A percentile compares a stretch with the other conserved stretches of the same genome.
phyloP scores from a whole-genome alignment of 495 filamentous ascomycete genomes.

The Penicillium roqueforti region DNA sequence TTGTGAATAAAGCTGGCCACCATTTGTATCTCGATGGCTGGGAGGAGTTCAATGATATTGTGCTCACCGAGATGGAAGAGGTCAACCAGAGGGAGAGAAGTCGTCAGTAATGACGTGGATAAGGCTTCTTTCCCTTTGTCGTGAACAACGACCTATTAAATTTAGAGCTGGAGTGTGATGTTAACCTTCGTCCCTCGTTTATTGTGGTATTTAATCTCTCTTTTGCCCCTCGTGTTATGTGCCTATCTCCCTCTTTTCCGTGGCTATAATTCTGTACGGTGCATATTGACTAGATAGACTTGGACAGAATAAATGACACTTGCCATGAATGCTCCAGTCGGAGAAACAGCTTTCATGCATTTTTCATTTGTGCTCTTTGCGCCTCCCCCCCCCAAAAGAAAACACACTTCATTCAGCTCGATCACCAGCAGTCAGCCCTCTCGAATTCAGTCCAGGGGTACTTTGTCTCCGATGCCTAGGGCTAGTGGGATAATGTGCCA shows the following conservation, averaged over 20 bases:
- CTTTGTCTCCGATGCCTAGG: constrained; percentile 30
- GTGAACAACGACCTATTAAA: constrained; percentile 15
- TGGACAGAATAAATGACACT: not conserved
- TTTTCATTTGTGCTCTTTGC: not conserved
- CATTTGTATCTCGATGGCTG: constrained; percentile 90
- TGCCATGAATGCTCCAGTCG: not conserved
- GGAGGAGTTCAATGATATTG: constrained; percentile 80
- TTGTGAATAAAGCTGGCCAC: constrained; percentile 81
- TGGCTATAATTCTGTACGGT: constrained; percentile 3
- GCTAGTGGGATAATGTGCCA: constrained; percentile 31
- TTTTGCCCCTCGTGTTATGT: constrained; percentile 3
- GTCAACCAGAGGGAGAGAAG: constrained; percentile 44
- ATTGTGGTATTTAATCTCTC: constrained; percentile 1
- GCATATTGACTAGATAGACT: constrained; percentile 18
- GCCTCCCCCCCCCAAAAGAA: not conserved
- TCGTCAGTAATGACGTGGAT: constrained; percentile 9
- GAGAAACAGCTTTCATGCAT: not conserved
- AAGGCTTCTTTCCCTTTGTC: not conserved
- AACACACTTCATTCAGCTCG: not conserved
- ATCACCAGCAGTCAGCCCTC: not conserved
- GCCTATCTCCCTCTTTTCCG: not conserved
- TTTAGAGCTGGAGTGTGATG: constrained; percentile 7
- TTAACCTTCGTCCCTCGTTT: not conserved
- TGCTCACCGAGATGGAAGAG: constrained; percentile 76
- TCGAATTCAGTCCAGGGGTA: constrained; percentile 27